phyloP scores from a whole-genome alignment of 345 rosid genomes.

The Mercurialis annua region DNA sequence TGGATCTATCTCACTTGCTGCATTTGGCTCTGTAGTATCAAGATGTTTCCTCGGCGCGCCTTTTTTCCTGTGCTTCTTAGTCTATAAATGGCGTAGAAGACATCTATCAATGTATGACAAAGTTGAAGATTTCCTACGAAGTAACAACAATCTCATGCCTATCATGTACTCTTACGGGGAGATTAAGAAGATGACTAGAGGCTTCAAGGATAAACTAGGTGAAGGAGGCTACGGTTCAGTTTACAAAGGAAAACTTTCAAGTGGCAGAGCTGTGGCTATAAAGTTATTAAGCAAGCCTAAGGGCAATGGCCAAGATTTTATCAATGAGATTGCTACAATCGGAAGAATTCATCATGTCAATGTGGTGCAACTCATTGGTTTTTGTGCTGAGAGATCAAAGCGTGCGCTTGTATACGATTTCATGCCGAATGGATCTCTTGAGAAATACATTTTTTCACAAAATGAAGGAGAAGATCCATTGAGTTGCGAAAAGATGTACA shows the following conservation, averaged over 20 bases:
- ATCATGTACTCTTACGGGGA: constrained; percentile 12
- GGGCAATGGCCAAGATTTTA: constrained; percentile 9
- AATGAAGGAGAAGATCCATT: background rate
- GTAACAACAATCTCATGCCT: constrained; percentile 12
- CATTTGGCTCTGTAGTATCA: background rate
- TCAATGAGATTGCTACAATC: constrained; percentile 15
- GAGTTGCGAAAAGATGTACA: background rate
- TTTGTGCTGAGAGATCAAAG: constrained; percentile 9
- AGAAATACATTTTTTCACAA: constrained; percentile 1
- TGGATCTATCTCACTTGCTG: background rate
- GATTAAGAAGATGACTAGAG: constrained; percentile 8
- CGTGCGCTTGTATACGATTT: constrained; percentile 11
- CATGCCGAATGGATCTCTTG: constrained; percentile 10
- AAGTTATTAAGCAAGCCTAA: constrained; percentile 5
- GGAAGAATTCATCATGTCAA: constrained; percentile 15
- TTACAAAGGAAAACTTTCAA: constrained; percentile 7
- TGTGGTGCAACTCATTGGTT: constrained; percentile 10
- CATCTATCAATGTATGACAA: constrained; percentile 12
- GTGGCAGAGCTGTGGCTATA: background rate
- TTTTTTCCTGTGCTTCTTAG: background rate
- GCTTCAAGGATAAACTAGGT: constrained; percentile 11
- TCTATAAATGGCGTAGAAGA: constrained; percentile 12
- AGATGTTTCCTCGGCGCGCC: background rate
- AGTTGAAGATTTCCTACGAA: constrained; percentile 10
- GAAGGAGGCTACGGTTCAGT: constrained; percentile 18